phyloP scores from a whole-genome alignment of 208 protist genomes.

The Naegleria fowleri region DNA sequence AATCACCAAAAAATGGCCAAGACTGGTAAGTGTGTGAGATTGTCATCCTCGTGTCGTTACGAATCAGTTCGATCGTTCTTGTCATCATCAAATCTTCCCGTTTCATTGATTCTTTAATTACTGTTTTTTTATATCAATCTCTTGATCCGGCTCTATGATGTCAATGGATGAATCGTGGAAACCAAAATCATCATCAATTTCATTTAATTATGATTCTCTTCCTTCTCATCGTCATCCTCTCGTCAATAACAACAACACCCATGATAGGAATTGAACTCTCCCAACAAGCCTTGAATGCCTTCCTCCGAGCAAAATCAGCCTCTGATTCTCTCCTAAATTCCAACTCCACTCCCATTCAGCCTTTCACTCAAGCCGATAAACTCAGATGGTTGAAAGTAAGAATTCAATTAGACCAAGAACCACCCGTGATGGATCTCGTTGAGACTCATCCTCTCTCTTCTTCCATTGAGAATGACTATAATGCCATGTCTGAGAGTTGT shows the following conservation, averaged over 20 bases:
- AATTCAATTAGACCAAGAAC: background rate
- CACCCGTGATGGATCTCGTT: background rate
- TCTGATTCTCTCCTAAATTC: background rate
- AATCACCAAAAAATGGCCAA: background rate
- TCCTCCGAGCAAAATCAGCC: background rate
- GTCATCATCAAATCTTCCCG: too few species aligned
- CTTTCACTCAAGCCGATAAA: background rate
- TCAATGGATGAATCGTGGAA: too few species aligned
- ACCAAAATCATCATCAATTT: too few species aligned
- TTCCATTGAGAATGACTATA: background rate
- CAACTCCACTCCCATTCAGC: background rate
- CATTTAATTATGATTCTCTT: too few species aligned
- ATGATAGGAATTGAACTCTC: background rate
- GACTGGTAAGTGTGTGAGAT: background rate
- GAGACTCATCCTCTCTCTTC: background rate
- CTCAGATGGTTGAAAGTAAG: background rate
- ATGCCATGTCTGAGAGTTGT: background rate
- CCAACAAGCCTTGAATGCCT: background rate
- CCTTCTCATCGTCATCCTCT: too few species aligned
- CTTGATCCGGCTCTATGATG: too few species aligned
- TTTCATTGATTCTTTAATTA: too few species aligned
- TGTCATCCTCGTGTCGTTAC: too few species aligned
- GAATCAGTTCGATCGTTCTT: too few species aligned
- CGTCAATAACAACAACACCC: too few species aligned
- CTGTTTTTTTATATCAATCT: too few species aligned